A percentile compares a stretch with the other conserved stretches of the same genome.
phyloP scores from a whole-genome alignment of 169 alveolate genomes.

The Cystoisospora suis region DNA sequence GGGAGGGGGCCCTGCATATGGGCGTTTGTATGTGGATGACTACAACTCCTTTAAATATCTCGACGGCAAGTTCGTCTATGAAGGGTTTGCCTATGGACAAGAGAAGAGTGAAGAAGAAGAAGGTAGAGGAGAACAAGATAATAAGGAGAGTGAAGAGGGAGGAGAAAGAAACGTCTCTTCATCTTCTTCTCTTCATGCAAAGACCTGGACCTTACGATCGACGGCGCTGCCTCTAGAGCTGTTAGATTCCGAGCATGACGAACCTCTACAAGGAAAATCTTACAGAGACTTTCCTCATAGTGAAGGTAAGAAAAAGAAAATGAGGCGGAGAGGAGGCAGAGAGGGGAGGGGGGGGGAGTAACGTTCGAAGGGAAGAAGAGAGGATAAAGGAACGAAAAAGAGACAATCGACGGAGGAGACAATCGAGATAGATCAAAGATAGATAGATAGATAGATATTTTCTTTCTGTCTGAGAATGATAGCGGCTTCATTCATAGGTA shows the following conservation, averaged over 20 bases:
- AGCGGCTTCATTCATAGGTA: no score
- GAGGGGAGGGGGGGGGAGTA: no score
- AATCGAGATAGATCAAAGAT: background rate
- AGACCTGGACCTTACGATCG: conserved; percentile 2
- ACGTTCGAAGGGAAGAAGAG: no score
- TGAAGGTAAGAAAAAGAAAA: background rate
- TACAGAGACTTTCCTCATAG: conserved; percentile 12
- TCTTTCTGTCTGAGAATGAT: no score
- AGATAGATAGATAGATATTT: no score
- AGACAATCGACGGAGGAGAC: background rate
- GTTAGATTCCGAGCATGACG: background rate
- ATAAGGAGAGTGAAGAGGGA: background rate
- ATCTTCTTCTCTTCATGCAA: no score
- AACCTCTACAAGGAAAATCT: background rate
- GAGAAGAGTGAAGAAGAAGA: background rate
- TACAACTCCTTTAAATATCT: background rate
- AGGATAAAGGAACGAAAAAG: background rate
- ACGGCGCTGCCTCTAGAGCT: background rate
- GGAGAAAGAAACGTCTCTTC: no score
- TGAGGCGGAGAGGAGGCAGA: background rate
- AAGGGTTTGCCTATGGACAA: background rate
- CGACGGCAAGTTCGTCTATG: conserved; percentile 22
- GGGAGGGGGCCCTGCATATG: conserved; percentile 39
- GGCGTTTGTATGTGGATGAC: conserved; percentile 56
- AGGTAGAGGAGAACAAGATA: background rate